Percentiles rank a stretch among this genome's conserved stretches.
Evolutionary conservation across 139 green algal genomes (phyloP).

Genomic region (Closterium sp.): DNA sequence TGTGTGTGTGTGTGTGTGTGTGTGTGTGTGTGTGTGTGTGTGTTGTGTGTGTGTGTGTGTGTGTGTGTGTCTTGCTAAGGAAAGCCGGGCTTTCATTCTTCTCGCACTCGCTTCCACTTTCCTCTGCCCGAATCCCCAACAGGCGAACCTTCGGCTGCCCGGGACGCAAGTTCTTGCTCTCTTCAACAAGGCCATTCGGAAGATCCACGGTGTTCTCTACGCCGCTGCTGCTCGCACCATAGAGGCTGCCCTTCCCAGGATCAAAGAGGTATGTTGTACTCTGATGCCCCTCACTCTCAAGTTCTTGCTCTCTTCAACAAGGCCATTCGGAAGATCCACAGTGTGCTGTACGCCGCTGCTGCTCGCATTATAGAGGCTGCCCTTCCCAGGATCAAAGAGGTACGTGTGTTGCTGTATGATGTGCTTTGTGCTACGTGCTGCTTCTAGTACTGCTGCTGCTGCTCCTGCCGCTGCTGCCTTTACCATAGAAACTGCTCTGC

Average conservation of each 20-base stretch:
- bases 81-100: background rate
- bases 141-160: conserved; percentile 70
- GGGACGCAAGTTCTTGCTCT: conserved; percentile 83
- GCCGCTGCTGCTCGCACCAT: background rate
- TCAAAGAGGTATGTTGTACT: no score
- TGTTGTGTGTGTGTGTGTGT: no score
- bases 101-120: background rate
- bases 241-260: background rate
- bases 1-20: no score
- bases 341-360: conserved; percentile 28
- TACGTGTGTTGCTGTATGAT: background rate
- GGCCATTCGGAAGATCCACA: conserved; percentile 80
- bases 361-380: background rate
- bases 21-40: no score
- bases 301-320: conserved; percentile 97
- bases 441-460: background rate
- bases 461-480: background rate
- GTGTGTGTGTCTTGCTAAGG: no score
- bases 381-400: background rate
- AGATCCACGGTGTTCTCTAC: conserved; percentile 68
- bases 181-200: conserved; percentile 91
- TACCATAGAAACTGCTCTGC: no score
- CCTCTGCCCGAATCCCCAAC: background rate
- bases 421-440: background rate
- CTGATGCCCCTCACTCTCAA: no score